These are phyloP conservation scores for Boletales sp. DNA, from an alignment of 768 basidiomycete species.

Conservation along the genomic window DNA sequence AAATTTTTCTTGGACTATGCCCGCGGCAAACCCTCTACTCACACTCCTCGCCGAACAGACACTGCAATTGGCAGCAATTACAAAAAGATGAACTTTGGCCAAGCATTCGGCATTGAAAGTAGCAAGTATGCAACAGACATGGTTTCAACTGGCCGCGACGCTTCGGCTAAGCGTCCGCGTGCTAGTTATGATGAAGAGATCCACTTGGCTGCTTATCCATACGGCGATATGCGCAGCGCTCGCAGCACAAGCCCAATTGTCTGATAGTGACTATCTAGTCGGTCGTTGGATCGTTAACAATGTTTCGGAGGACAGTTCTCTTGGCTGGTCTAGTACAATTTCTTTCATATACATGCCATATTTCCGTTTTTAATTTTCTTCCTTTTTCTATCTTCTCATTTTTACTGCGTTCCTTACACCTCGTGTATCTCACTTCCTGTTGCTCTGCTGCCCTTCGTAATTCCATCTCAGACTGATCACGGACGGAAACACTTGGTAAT, in stretches of 20 bases:
- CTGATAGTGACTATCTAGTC: not conserved
- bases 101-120: conserved; percentile 37
- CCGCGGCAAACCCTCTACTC: conserved; percentile 30
- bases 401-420: not conserved
- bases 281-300: not conserved
- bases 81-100: conserved; percentile 33
- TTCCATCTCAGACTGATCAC: too few relatives aligned
- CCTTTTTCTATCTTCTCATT: not conserved
- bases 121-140: conserved; percentile 15
- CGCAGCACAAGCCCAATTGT: conserved; percentile 6
- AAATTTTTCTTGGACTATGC: conserved; percentile 52
- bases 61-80: conserved; percentile 19
- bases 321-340: not conserved
- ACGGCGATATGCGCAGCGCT: conserved; percentile 4
- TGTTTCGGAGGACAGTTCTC: not conserved
- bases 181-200: conserved; percentile 41
- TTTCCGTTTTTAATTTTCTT: not conserved
- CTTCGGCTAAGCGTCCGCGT: conserved; percentile 10
- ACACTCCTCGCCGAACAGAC: conserved; percentile 15
- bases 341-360: not conserved
- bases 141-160: conserved; percentile 2
- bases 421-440: too few relatives aligned
- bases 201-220: conserved; percentile 37
- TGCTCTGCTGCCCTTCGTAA: too few relatives aligned
- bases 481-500: too few relatives aligned